phyloP scores from a whole-genome alignment of 768 basidiomycete species.

The Rhodotorula toruloides region DNA sequence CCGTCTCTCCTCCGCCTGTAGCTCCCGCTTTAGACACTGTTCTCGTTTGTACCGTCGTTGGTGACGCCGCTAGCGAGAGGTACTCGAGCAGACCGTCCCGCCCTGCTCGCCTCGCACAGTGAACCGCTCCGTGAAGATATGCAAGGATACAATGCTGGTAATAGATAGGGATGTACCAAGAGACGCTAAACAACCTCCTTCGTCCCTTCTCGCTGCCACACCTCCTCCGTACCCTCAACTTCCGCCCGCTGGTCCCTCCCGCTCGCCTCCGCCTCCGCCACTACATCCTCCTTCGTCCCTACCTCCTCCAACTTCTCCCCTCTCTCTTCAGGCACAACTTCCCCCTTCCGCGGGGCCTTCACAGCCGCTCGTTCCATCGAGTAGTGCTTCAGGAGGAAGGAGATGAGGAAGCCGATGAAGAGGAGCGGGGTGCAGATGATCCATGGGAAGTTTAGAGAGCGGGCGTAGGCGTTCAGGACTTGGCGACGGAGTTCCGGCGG shows the following conservation, averaged over 20 bases:
- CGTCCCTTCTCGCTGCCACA: too few relatives aligned
- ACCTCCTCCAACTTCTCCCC: not conserved
- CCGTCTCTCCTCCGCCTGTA: too few relatives aligned
- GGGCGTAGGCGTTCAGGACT: constrained; percentile 41
- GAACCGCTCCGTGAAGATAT: too few relatives aligned
- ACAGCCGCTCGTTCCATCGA: constrained; percentile 56
- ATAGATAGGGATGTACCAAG: too few relatives aligned
- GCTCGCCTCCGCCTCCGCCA: not conserved
- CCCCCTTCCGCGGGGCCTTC: constrained; percentile 40
- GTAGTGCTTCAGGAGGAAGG: constrained; percentile 59
- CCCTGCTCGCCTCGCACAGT: too few relatives aligned
- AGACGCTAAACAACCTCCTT: too few relatives aligned
- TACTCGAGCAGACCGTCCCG: too few relatives aligned
- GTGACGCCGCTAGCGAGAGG: too few relatives aligned
- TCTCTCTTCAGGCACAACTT: not conserved
- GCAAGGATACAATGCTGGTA: too few relatives aligned
- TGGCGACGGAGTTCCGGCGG: constrained; percentile 49
- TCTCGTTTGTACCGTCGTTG: too few relatives aligned
- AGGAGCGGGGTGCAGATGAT: constrained; percentile 43
- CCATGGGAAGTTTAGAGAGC: constrained; percentile 32
- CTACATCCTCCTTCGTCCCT: not conserved
- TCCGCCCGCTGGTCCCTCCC: not conserved
- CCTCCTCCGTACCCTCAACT: not conserved
- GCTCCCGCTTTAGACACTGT: too few relatives aligned
- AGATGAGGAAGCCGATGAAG: constrained; percentile 40